Conservation (phyloP, 2,329 filamentous ascomycete species). For the Aureobasidium sp. region DNA sequence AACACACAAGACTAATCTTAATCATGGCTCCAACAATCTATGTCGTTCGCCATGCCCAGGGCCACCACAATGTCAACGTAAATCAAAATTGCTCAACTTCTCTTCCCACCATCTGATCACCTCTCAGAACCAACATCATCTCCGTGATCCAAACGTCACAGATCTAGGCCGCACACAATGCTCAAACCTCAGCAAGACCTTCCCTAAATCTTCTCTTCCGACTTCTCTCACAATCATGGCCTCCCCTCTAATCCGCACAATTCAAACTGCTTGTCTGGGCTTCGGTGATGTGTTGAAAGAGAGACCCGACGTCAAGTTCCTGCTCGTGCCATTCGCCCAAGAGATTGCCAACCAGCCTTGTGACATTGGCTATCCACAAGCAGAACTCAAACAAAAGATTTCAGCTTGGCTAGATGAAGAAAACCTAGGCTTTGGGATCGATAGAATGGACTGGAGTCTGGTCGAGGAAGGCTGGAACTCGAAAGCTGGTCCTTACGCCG, state of each 20-base stretch:
- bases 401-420: background rate
- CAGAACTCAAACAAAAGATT: background rate
- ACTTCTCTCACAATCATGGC: conserved; percentile 56
- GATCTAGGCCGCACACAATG: conserved; percentile 67
- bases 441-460: conserved; percentile 6
- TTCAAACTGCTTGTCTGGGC: conserved; percentile 54
- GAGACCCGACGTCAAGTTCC: conserved; percentile 1
- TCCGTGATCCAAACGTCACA: conserved; percentile 71
- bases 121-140: conserved; percentile 5
- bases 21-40: conserved; percentile 45
- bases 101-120: background rate
- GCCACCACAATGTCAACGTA: conserved; percentile 66
- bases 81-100: conserved; percentile 41
- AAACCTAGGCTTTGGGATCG: background rate
- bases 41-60: conserved; percentile 63
- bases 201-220: conserved; percentile 56
- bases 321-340: conserved; percentile 1
- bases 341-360: conserved; percentile 11
- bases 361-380: conserved; percentile 1
- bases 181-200: conserved; percentile 48
- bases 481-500: conserved; percentile 1
- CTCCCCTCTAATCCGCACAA: conserved; percentile 70
- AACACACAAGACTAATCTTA: background rate
- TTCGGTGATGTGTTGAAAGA: background rate
- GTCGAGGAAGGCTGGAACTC: conserved; percentile 11